These are phyloP conservation scores for Rutstroemia sp. DNA, from an alignment of 2,329 filamentous ascomycete genomes.

Conservation along the genomic window DNA sequence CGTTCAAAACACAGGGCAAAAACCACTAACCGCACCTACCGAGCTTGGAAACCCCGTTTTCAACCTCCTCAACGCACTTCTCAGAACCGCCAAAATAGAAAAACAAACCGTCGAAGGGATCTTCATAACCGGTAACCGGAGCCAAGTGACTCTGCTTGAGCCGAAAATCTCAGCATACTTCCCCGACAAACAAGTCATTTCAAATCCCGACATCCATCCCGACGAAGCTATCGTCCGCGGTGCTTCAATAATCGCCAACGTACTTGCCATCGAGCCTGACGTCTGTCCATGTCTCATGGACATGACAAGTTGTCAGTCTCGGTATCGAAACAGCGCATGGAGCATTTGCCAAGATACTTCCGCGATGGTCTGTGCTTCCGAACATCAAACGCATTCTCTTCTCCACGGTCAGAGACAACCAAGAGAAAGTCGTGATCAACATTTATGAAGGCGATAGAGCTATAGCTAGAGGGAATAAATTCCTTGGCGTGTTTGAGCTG, in stretches of 20 bases:
- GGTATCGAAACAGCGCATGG: conserved; percentile 10
- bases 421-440: conserved; percentile 56
- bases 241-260: not conserved
- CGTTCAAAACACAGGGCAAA: not conserved
- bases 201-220: not conserved
- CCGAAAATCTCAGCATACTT: conserved; percentile 7
- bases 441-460: conserved; percentile 64
- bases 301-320: not conserved
- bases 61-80: conserved; percentile 3
- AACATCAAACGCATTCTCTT: conserved; percentile 31
- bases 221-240: conserved; percentile 6
- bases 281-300: not conserved
- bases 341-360: conserved; percentile 4
- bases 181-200: not conserved
- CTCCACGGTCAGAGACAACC: conserved; percentile 47
- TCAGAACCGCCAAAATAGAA: conserved; percentile 6
- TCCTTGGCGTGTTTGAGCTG: conserved; percentile 60
- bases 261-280: not conserved
- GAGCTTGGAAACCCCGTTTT: not conserved
- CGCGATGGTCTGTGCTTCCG: conserved; percentile 8
- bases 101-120: conserved; percentile 10
- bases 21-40: not conserved
- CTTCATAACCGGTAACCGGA: conserved; percentile 9
- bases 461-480: conserved; percentile 65
- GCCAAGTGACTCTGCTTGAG: conserved; percentile 5